phyloP scores from a whole-genome alignment of 2,329 filamentous ascomycete species.

The Talaromyces sp. region DNA sequence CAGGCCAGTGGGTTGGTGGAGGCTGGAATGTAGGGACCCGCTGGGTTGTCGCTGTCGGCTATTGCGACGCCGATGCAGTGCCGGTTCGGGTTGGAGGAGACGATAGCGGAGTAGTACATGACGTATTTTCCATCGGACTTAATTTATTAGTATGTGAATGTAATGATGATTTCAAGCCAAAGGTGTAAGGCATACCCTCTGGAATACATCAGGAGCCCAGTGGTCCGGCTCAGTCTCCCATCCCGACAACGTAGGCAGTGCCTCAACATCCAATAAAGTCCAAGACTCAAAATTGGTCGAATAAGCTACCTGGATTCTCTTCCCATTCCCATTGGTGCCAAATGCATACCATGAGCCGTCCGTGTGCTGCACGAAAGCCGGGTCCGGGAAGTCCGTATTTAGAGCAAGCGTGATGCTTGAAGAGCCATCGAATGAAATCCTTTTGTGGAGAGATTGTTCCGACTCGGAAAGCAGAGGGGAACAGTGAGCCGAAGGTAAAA shows the following conservation, averaged over 20 bases:
- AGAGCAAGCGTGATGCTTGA: slow-evolving; percentile 25
- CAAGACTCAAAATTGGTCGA: slow-evolving; percentile 49
- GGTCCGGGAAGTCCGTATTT: slow-evolving; percentile 40
- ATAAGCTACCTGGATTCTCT: slow-evolving; percentile 54
- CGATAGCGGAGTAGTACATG: slow-evolving; percentile 58
- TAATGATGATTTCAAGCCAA: slow-evolving; percentile 9
- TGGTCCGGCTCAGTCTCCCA: slow-evolving; percentile 56
- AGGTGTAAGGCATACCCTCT: slow-evolving; percentile 33
- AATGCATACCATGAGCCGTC: slow-evolving; percentile 58
- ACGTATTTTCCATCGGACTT: slow-evolving; percentile 52
- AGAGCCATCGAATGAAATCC: background rate
- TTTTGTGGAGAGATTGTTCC: background rate
- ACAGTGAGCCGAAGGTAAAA: slow-evolving; percentile 2
- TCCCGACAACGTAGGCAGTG: slow-evolving; percentile 49
- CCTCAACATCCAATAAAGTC: slow-evolving; percentile 51
- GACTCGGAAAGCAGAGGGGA: background rate
- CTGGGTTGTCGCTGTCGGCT: slow-evolving; percentile 38
- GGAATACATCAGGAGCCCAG: slow-evolving; percentile 61
- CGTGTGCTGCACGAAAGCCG: slow-evolving; percentile 46
- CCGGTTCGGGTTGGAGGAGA: slow-evolving; percentile 34
- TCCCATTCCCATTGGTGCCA: slow-evolving; percentile 51
- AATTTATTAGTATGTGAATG: background rate
- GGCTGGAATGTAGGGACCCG: slow-evolving; percentile 52
- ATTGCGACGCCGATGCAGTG: slow-evolving; percentile 61
- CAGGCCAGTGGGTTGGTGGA: slow-evolving; percentile 51